Base-by-base conservation (phyloP, 2,329 filamentous ascomycete genomes). In the Aspergillus viridinutans region DNA sequence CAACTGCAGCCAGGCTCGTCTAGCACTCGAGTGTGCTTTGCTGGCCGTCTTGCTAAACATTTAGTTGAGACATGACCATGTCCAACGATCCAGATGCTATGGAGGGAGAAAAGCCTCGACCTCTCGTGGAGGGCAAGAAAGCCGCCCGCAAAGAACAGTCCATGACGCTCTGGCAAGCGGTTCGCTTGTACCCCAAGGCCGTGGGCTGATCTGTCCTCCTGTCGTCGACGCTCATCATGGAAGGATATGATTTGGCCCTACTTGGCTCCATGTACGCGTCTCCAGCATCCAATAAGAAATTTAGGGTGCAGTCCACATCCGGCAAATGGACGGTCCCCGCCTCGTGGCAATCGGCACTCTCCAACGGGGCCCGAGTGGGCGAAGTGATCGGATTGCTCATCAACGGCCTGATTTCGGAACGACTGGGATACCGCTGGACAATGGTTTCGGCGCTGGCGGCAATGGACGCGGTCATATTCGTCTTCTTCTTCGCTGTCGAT, bases 401-500 rank as follows among this genome's bases (percentile, higher is more conserved):
- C 51, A 69, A 68, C 29, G 66, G 65, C 26, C 57, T 66, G 23
- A 50, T 68, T n/a, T 65, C 67, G 4, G 69, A 72, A 21, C 64
- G 67, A 7, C 61, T 69, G 21, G 71, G 71, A 8, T 71, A 67
- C 43, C 59, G 69, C 21, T 52, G 61, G 21, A 71, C 69, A 9
- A 66, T 71, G 60, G 58, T 69, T 53, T 66, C 66, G 6, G 76
- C 73, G 52, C 65, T 80, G 2, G 58, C 66, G 1, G 59, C 75
- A 25, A 71, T 80, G 49, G 72, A 72, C 23, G 76, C 66, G 14
- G 76, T 78, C 40, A 78, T 77, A 25, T 73, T 77, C 26, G 70
- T 81, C 47, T 75, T 78, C 62, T 80, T 81, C 68, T 79, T 77
- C 5, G 78, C 78, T 0, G 67, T 74, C 50, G 73, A 74, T 50